These are phyloP conservation scores for Colletotrichum sp. DNA, from an alignment of 2,329 filamentous ascomycete species.

Conservation along the genomic window DNA sequence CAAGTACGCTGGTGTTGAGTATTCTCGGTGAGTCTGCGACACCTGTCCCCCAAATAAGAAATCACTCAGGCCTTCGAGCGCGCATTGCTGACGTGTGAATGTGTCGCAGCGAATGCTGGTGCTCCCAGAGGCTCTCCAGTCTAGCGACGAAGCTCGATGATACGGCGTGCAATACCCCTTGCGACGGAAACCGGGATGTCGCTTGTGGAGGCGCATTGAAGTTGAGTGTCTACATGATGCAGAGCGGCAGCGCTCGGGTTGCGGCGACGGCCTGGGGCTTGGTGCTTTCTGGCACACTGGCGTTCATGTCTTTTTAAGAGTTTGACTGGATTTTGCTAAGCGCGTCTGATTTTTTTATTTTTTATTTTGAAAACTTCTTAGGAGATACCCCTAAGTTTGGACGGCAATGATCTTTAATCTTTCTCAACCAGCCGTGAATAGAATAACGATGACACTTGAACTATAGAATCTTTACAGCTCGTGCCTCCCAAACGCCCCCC, in stretches of 20 bases:
- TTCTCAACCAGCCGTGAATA: not conserved
- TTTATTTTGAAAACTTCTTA: not conserved
- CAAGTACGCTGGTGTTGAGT: constrained; percentile 61
- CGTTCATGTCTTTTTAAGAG: not conserved
- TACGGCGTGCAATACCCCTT: constrained; percentile 53
- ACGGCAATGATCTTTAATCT: not conserved
- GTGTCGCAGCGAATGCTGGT: constrained; percentile 62
- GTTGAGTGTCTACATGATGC: constrained; percentile 47
- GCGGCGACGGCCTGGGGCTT: not conserved
- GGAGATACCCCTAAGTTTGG: not conserved
- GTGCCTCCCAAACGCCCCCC: not conserved
- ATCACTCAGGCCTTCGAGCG: not conserved
- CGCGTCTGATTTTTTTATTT: not conserved
- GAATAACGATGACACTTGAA: not conserved
- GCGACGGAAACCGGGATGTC: constrained; percentile 56
- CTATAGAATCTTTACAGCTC: not conserved
- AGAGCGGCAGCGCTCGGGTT: not conserved
- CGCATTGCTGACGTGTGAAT: not conserved
- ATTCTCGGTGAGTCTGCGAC: constrained; percentile 42
- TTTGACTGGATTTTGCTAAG: not conserved
- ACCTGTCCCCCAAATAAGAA: not conserved
- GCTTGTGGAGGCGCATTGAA: constrained; percentile 60
- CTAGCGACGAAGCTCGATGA: constrained; percentile 53
- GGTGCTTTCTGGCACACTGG: not conserved
- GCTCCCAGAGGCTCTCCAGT: constrained; percentile 52